Evolutionary conservation across 2,329 filamentous ascomycete genomes (phyloP).

Genomic region (Zalaria obscura): DNA sequence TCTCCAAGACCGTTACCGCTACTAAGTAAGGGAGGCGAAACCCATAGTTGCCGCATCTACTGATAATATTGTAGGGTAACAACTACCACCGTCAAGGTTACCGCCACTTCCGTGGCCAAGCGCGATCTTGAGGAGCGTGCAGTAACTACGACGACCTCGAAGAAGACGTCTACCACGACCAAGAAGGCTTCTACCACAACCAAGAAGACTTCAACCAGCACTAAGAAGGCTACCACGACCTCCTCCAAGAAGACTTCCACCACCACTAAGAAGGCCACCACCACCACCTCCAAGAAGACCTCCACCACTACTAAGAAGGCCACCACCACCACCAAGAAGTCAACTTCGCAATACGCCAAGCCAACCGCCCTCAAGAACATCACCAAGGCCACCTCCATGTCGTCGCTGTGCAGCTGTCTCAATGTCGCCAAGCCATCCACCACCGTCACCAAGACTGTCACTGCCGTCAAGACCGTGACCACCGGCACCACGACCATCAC

Average conservation of each 20-base stretch:
- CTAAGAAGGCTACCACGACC: not conserved
- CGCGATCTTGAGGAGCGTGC: too few relatives aligned
- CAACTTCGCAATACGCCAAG: too few relatives aligned
- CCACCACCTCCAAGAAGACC: not conserved
- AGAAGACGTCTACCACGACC: not conserved
- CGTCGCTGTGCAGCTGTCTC: too few relatives aligned
- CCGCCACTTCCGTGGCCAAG: too few relatives aligned
- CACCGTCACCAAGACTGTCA: not conserved
- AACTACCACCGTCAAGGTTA: too few relatives aligned
- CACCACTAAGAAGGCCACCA: not conserved
- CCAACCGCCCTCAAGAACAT: too few relatives aligned
- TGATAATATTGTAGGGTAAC: too few relatives aligned
- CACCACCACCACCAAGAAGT: not conserved
- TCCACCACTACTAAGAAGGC: not conserved
- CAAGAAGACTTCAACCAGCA: not conserved
- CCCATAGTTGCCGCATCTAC: too few relatives aligned
- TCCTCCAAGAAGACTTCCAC: not conserved
- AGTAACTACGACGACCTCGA: not conserved
- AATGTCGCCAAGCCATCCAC: not conserved
- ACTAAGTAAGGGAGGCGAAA: too few relatives aligned
- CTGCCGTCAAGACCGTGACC: not conserved
- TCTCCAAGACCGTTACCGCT: too few relatives aligned
- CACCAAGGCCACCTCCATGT: too few relatives aligned
- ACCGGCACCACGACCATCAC: slow-evolving; percentile 3
- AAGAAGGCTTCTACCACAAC: slow-evolving; percentile 1